Evolutionary conservation across 2,329 filamentous ascomycete species (phyloP).

Genomic region (Trematosphaeria pertusa): DNA sequence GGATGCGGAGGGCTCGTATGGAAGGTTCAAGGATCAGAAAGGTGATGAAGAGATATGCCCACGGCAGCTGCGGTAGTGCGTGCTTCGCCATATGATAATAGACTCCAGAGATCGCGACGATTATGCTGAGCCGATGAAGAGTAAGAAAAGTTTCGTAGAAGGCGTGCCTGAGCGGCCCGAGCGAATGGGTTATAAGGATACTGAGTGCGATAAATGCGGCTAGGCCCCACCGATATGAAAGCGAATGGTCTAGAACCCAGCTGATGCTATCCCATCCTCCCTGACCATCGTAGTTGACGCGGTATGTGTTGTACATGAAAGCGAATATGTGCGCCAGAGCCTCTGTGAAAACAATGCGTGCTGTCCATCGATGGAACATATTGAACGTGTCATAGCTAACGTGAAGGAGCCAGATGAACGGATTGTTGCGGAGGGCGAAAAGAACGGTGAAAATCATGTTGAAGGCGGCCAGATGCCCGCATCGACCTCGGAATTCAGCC

Average conservation of each 20-base stretch:
- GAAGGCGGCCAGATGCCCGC: conserved; percentile 72
- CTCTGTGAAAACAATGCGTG: conserved; percentile 73
- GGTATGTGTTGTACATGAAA: conserved; percentile 56
- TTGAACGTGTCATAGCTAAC: conserved; percentile 82
- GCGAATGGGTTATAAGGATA: conserved; percentile 68
- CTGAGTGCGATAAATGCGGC: conserved; percentile 66
- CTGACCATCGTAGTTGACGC: conserved; percentile 54
- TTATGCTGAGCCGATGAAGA: conserved; percentile 69
- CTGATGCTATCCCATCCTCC: conserved; percentile 36
- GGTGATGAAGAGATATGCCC: conserved; percentile 64
- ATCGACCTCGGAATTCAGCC: conserved; percentile 66
- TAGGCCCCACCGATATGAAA: conserved; percentile 64
- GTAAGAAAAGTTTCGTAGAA: conserved; percentile 80
- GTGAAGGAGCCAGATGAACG: conserved; percentile 70
- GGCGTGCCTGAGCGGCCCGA: conserved; percentile 73
- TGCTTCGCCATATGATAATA: conserved; percentile 68
- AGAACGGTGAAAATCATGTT: conserved; percentile 78
- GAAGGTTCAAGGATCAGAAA: conserved; percentile 69
- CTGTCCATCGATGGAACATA: conserved; percentile 77
- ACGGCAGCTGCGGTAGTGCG: conserved; percentile 64
- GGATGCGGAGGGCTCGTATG: conserved; percentile 62
- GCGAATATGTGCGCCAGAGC: conserved; percentile 68
- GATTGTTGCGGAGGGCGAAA: conserved; percentile 76
- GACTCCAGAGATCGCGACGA: conserved; percentile 65
- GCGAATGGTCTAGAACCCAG: conserved; percentile 40